phyloP scores from a whole-genome alignment of 2,329 filamentous ascomycete genomes.

The Epichloe uncinata region DNA sequence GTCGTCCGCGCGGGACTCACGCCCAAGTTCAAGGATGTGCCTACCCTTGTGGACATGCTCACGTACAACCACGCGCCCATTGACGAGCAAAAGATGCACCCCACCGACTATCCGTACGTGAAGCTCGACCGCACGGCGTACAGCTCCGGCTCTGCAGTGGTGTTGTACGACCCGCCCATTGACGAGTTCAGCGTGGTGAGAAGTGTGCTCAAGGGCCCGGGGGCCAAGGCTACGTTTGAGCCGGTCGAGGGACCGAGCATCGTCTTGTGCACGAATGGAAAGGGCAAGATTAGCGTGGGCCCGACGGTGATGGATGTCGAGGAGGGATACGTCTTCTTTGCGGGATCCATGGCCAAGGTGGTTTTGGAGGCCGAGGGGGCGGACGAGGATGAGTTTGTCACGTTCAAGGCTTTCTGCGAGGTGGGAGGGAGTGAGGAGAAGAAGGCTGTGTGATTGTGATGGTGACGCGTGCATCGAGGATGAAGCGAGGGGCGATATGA shows the following conservation, averaged over 20 bases:
- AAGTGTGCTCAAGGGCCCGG: constrained; percentile 55
- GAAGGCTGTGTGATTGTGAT: constrained; percentile 16
- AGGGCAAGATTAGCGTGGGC: constrained; percentile 74
- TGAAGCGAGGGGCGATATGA: background rate
- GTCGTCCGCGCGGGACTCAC: constrained; percentile 95
- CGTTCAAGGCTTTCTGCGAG: constrained; percentile 92
- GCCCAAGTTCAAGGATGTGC: constrained; percentile 94
- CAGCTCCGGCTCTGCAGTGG: constrained; percentile 56
- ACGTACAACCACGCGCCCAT: constrained; percentile 95
- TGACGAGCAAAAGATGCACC: constrained; percentile 80
- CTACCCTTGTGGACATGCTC: constrained; percentile 77
- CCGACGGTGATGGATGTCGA: constrained; percentile 63
- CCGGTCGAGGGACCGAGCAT: constrained; percentile 80
- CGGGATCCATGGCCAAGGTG: constrained; percentile 76
- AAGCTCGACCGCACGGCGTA: constrained; percentile 74
- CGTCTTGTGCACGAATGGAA: constrained; percentile 75
- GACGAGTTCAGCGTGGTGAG: constrained; percentile 90
- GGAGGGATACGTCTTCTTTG: constrained; percentile 66
- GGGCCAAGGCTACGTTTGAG: constrained; percentile 80
- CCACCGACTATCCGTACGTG: constrained; percentile 72
- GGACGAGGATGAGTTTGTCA: constrained; percentile 59
- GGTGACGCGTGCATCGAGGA: background rate
- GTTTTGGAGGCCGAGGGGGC: constrained; percentile 55
- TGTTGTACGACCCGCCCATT: constrained; percentile 89
- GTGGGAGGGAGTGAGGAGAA: constrained; percentile 31